phyloP scores from a whole-genome alignment of 75 land plant genomes.

The Picea sitchensis region DNA sequence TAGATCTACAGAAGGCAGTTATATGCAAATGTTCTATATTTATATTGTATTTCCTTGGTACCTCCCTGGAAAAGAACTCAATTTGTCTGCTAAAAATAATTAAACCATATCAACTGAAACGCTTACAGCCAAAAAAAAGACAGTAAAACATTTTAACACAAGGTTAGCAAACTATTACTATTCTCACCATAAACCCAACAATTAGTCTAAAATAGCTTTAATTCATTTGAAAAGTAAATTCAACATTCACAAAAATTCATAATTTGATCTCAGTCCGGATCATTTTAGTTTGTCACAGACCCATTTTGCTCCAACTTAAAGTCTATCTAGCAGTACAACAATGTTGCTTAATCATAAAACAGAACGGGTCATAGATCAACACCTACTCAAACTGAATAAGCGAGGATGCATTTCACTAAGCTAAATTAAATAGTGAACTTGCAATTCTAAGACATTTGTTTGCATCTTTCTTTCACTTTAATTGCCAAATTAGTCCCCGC shows the following conservation, averaged over 20 bases:
- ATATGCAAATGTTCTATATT: not conserved
- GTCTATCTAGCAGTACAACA: not conserved
- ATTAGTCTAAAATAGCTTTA: too few relatives aligned
- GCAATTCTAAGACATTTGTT: not conserved
- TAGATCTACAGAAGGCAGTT: not conserved
- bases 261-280: not conserved
- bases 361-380: not conserved
- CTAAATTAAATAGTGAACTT: not conserved
- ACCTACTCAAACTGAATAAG: not conserved
- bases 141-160: not conserved
- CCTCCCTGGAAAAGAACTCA: not conserved
- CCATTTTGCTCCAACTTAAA: not conserved
- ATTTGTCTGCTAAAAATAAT: not conserved
- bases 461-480: not conserved
- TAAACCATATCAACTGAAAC: not conserved
- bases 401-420: not conserved
- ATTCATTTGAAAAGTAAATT: not conserved
- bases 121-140: not conserved
- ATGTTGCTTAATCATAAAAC: too few relatives aligned
- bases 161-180: not conserved
- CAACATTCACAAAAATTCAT: not conserved
- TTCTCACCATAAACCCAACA: not conserved
- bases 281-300: not conserved
- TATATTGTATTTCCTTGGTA: not conserved
- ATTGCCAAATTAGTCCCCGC: not conserved